Conservation (phyloP, 495 filamentous ascomycete species). For the Daldinia bambusicola region DNA sequence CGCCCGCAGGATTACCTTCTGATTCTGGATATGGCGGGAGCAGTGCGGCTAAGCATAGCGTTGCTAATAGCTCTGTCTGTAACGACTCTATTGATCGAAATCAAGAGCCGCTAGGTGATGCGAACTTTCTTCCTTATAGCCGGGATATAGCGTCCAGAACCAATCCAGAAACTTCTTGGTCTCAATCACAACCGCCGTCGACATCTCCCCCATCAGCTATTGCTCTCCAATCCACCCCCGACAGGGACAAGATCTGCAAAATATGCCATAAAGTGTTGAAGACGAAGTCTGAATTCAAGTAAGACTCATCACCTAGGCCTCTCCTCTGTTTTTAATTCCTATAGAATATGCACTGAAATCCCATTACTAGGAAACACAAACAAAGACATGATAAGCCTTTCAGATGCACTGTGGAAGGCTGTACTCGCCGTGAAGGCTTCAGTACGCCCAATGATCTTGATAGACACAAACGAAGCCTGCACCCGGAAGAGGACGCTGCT, state of each 20-base stretch:
- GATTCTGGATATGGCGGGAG: slow-evolving; percentile 76
- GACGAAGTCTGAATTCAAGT: slow-evolving; percentile 64
- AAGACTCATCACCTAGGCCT: slow-evolving; percentile 28
- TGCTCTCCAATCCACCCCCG: slow-evolving; percentile 14
- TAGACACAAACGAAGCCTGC: slow-evolving; percentile 76
- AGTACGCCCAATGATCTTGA: slow-evolving; percentile 83
- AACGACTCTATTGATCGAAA: slow-evolving; percentile 51
- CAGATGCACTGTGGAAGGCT: slow-evolving; percentile 70
- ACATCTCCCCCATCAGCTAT: slow-evolving; percentile 6
- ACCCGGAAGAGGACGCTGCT: slow-evolving; percentile 59
- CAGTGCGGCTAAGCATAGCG: slow-evolving; percentile 48
- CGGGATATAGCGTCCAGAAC: slow-evolving; percentile 27
- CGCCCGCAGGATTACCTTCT: slow-evolving; percentile 58
- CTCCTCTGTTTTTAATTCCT: neutral
- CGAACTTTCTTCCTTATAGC: slow-evolving; percentile 28
- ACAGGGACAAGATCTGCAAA: slow-evolving; percentile 43
- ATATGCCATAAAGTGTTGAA: slow-evolving; percentile 52
- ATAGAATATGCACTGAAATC: slow-evolving; percentile 25
- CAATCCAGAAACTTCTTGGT: slow-evolving; percentile 26
- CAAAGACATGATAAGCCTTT: slow-evolving; percentile 79
- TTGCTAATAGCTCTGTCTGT: slow-evolving; percentile 61
- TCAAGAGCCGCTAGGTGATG: slow-evolving; percentile 49
- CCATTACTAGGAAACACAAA: slow-evolving; percentile 75
- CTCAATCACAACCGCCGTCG: slow-evolving; percentile 21
- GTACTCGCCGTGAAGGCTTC: slow-evolving; percentile 73